phyloP scores from a whole-genome alignment of 352 stramenopile genomes.

The Pythium diclinum region DNA sequence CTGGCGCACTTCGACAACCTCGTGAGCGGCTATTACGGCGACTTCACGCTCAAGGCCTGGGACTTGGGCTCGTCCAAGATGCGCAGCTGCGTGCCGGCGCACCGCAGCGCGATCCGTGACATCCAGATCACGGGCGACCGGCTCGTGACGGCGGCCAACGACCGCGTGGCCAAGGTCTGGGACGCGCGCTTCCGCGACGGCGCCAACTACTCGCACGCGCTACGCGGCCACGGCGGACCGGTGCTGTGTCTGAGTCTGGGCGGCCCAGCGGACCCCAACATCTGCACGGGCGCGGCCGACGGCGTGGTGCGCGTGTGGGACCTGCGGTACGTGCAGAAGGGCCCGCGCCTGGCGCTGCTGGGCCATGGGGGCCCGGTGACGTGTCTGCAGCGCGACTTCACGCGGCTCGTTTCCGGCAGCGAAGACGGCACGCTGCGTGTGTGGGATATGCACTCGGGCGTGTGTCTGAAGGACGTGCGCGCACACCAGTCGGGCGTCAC shows the following conservation, averaged over 20 bases:
- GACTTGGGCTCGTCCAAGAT: conserved; percentile 52
- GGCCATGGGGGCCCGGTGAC: conserved; percentile 55
- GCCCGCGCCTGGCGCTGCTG: conserved; percentile 52
- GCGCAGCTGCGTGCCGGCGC: conserved; percentile 54
- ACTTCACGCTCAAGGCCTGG: conserved; percentile 66
- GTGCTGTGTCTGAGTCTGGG: conserved; percentile 69
- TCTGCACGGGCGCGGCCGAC: conserved; percentile 73
- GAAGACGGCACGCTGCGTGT: conserved; percentile 71
- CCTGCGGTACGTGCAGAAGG: conserved; percentile 67
- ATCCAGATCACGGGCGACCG: conserved; percentile 70
- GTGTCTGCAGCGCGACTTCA: conserved; percentile 76
- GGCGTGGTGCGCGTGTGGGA: conserved; percentile 81
- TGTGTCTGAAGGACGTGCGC: conserved; percentile 53
- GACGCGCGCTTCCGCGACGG: conserved; percentile 61
- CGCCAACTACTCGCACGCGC: conserved; percentile 47
- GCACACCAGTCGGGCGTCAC: conserved; percentile 66
- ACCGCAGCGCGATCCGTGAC: conserved; percentile 53
- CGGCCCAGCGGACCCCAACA: conserved; percentile 68
- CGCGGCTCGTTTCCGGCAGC: conserved; percentile 70
- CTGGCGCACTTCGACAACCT: conserved; percentile 59
- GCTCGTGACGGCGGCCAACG: conserved; percentile 70
- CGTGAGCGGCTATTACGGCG: conserved; percentile 45
- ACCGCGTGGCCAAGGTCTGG: conserved; percentile 78
- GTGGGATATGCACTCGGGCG: conserved; percentile 80
- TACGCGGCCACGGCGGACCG: conserved; percentile 61